Evolutionary conservation across 805 yeast species (phyloP), one percentile per base, ranked within the genome.

Genomic region (Candida vaughaniae): DNA sequence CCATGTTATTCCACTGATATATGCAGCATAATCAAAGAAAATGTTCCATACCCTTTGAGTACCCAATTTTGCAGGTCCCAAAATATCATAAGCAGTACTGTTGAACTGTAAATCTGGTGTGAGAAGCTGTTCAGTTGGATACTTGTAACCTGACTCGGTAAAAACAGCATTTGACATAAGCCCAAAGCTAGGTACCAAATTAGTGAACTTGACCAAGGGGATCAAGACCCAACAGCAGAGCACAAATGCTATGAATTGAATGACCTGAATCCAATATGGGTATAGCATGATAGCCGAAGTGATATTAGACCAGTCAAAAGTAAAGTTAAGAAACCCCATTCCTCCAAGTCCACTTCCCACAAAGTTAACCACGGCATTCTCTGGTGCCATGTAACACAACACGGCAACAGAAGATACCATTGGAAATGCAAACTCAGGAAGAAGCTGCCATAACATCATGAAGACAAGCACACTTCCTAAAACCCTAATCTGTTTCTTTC

Each of bases 271-370:
- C 78, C 77, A 73, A 48, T 73, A 74, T 1, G 79, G 79, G 33
- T 63, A 62, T 45, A 73, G 46, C 77, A 74, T 67, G 29, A 74
- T 74, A 5, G 58, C 49, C 0, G 77, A 71, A 1, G 78, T 70
- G 35, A 74, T 71, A 44, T 74, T 74, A 36, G 77, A 69, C 78
- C 79, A 74, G 42, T 74, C 78, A 22, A 74, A 55, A 1, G 77
- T 58, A 16, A 73, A 52, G 42, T 74, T 74, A 38, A 73, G 49
- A 22, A 74, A 51, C 5, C 78, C 78, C 63, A 72, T 62, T 1
- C 78, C 78, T 2, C 78, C 78, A 33, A 74, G 47, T 0, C 78
- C 78, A n/a, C 75, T 66, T 4, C 78, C 78, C 7, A 73, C 46
- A 41, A 74, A 74, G 38, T 71, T 72, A 9, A 66, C 43, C 0